A percentile compares a stretch with the other conserved stretches of the same genome.
Evolutionary conservation across 176 grass and related monocot genomes (phyloP).

Genomic region (Poa annua): DNA sequence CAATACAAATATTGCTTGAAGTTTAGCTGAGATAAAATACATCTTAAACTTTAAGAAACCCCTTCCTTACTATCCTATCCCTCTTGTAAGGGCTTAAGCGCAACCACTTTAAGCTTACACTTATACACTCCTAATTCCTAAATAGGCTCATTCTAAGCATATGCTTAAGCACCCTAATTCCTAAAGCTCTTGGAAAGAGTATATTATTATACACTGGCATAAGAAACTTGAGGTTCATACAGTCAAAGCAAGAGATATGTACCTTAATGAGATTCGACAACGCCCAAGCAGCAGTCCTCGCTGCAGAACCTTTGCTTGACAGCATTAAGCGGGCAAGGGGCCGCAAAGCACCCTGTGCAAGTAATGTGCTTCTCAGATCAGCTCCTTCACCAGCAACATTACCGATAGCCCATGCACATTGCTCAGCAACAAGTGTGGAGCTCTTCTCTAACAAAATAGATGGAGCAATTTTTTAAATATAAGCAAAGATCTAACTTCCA

Average conservation of each 20-base stretch:
- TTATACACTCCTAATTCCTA: neutral
- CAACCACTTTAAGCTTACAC: neutral
- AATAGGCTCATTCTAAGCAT: neutral
- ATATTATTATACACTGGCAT: neutral
- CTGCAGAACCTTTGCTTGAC: conserved; percentile 73
- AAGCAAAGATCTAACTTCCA: conserved; percentile 27
- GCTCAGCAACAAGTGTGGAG: conserved; percentile 72
- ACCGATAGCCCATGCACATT: conserved; percentile 96
- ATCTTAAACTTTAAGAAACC: neutral
- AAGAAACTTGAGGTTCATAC: conserved; percentile 14
- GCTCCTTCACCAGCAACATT: conserved; percentile 95
- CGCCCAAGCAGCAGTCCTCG: conserved; percentile 93
- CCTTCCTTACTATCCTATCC: neutral
- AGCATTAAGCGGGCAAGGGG: conserved; percentile 81
- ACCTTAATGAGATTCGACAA: conserved; percentile 99
- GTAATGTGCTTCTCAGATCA: conserved; percentile 84
- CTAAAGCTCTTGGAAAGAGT: neutral
- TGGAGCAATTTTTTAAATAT: conserved; percentile 24
- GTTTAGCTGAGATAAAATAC: conserved; percentile 2
- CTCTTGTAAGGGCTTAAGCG: neutral
- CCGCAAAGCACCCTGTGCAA: conserved; percentile 81
- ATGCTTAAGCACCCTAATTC: neutral
- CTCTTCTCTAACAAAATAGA: conserved; percentile 85
- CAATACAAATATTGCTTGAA: conserved; percentile 1
- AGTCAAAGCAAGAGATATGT: conserved; percentile 26